A percentile compares a stretch with the other conserved stretches of the same genome.
Conservation (phyloP, 192 early-diverging fungal genomes). For the Chytriomyces hyalinus region DNA sequence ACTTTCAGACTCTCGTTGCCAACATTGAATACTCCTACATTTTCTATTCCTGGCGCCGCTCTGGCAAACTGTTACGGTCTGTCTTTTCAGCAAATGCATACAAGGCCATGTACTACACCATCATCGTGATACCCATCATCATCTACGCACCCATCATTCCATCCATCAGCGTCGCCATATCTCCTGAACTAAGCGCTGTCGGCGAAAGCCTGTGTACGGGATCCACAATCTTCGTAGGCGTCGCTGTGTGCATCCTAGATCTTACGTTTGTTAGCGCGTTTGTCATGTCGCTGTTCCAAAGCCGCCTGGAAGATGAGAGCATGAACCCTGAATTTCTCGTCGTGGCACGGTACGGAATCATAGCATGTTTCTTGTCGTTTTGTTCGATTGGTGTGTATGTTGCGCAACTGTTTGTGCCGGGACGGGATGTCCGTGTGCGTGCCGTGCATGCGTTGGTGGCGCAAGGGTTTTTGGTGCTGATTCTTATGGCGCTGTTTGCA, state of each 20-base stretch:
- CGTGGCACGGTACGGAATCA: slow-evolving; percentile 3
- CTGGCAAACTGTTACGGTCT: slow-evolving; percentile 10
- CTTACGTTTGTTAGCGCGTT: slow-evolving; percentile 11
- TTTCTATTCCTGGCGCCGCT: slow-evolving; percentile 14
- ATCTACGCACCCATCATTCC: slow-evolving; percentile 14
- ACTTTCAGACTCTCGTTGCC: neutral
- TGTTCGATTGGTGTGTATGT: slow-evolving; percentile 1
- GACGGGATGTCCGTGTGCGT: too few species aligned
- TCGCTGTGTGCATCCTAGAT: neutral
- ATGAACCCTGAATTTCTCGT: slow-evolving; percentile 16
- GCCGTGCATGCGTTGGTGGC: neutral
- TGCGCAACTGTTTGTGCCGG: neutral
- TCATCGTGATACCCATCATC: neutral
- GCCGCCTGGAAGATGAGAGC: slow-evolving; percentile 1
- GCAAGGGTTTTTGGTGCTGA: slow-evolving; percentile 3
- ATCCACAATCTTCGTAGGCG: neutral
- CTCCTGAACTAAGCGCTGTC: neutral
- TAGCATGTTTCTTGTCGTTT: slow-evolving; percentile 7
- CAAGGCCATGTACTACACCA: slow-evolving; percentile 23
- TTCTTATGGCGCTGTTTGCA: slow-evolving; percentile 27
- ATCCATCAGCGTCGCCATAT: neutral
- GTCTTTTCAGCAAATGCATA: neutral
- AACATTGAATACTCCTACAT: neutral
- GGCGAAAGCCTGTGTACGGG: neutral
- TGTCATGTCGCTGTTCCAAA: neutral